Evolutionary conservation across 345 rosid genomes (phyloP), one percentile per base, ranked within the genome.

Genomic region (Physaria fendleri): DNA sequence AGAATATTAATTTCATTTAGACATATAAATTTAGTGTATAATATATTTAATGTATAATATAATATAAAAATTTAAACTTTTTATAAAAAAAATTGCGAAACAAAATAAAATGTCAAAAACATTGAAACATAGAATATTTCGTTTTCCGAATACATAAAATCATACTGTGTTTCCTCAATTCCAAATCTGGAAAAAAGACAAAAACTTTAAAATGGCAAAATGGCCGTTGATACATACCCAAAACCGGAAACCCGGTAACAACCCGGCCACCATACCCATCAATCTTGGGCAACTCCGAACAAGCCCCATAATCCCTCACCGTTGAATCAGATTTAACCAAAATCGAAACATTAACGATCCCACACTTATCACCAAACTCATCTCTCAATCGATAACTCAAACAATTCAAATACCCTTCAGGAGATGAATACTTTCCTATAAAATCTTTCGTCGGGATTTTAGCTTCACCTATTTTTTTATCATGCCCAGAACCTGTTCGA

Each of bases 351-450:
- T 90, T 82, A 0, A 90, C 68, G 14, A 90, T 76, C 0, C 95
- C 90, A 28, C 82, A 84, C 69, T 65, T 77, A 5, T 65, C 49
- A 13, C 88, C 77, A 23, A 22, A 68, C 0, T 40, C 43, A 64
- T 90, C 80, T 46, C 80, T 71, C 44, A 90, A 59, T 34, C 97
- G 59, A 35, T 86, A 85, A 40, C 97, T 85, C 78, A 89, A 65
- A 10, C 82, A 81, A 8, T 79, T 89, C n/a, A 75, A 44, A 49
- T 76, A 69, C 27, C 75, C 80, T 45, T 63, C 73, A 0, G 84
- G 89, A n/a, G n/a, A n/a, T 0, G 62, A 39, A 47, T 65, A 75
- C 13, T 66, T 82, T 15, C 80, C 85, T 2, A 74, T 14, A 28
- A 89, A 77, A 65, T 89, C 95, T 0, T 77, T 59, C 13, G 74